Evolutionary conservation across 495 filamentous ascomycete genomes (phyloP).

Genomic region (Tuber aestivum): DNA sequence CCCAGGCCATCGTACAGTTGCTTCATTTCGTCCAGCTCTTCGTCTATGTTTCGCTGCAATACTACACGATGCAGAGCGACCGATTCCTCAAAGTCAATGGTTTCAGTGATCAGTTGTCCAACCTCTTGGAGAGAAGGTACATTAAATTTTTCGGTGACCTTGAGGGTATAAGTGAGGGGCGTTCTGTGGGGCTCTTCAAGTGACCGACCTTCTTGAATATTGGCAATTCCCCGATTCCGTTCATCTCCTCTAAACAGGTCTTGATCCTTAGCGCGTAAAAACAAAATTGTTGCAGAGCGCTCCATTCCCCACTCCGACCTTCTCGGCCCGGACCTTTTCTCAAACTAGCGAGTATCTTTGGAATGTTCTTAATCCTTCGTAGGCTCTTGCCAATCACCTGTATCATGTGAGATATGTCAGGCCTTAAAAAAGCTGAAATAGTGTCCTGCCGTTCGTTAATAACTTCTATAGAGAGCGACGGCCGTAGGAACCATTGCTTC

Average conservation of each 20-base stretch:
- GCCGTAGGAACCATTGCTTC: constrained; percentile 77
- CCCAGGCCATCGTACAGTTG: constrained; percentile 69
- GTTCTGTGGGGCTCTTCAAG: neutral
- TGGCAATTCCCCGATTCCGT: constrained; percentile 50
- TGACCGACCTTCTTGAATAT: constrained; percentile 56
- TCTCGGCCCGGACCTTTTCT: constrained; percentile 31
- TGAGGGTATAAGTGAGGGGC: constrained; percentile 31
- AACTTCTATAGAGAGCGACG: constrained; percentile 59
- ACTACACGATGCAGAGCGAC: constrained; percentile 66
- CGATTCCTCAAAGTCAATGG: constrained; percentile 78
- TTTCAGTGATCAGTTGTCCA: constrained; percentile 64
- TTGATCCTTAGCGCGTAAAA: constrained; percentile 64
- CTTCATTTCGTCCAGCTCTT: constrained; percentile 72
- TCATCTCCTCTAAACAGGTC: constrained; percentile 58
- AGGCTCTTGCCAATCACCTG: constrained; percentile 58
- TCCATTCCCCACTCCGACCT: constrained; percentile 35
- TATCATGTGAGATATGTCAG: constrained; percentile 59
- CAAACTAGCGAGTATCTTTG: constrained; percentile 35
- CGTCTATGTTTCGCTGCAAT: constrained; percentile 65
- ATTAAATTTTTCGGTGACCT: constrained; percentile 31
- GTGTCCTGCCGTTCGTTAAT: constrained; percentile 72
- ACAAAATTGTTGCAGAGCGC: constrained; percentile 51
- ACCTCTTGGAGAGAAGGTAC: constrained; percentile 54
- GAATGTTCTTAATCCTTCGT: constrained; percentile 71
- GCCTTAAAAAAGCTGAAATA: constrained; percentile 61